Evolutionary conservation across 2,329 filamentous ascomycete species (phyloP).

Genomic region (Macrophomina pseudophaseolina): DNA sequence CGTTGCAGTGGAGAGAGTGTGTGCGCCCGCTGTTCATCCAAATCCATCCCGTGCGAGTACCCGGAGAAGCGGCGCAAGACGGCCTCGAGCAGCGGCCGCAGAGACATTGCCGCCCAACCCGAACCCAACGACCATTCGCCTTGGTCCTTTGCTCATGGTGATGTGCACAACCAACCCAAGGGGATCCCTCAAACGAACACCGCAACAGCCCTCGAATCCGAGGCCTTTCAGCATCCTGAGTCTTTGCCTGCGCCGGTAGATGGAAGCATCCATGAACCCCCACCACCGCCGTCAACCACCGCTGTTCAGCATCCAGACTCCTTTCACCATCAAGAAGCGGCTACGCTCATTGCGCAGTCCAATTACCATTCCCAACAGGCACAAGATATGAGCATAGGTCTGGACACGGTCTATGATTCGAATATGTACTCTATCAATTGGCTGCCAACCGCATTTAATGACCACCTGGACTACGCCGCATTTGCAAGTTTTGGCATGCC

Average conservation of each 20-base stretch:
- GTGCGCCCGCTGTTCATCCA: conserved; percentile 11
- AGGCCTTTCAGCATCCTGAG: neutral
- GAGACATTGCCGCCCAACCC: neutral
- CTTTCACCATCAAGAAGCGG: neutral
- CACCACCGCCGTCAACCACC: neutral
- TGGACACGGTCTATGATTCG: neutral
- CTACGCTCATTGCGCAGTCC: neutral
- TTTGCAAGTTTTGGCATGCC: conserved; percentile 10
- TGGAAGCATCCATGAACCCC: neutral
- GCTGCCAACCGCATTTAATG: conserved; percentile 4
- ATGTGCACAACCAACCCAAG: neutral
- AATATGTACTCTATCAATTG: conserved; percentile 19
- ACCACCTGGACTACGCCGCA: conserved; percentile 8
- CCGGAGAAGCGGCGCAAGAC: conserved; percentile 13
- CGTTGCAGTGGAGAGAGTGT: conserved; percentile 3
- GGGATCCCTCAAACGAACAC: neutral
- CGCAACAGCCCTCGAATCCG: neutral
- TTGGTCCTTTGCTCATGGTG: neutral
- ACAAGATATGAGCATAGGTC: neutral
- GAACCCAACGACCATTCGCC: neutral
- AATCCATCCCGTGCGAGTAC: conserved; percentile 5
- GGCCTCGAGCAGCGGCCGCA: neutral
- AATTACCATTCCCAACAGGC: neutral
- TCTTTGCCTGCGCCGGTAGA: neutral
- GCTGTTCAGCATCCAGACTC: neutral